Evolutionary conservation across 331 rosid genomes (phyloP).

Genomic region (Ulmus americana): DNA sequence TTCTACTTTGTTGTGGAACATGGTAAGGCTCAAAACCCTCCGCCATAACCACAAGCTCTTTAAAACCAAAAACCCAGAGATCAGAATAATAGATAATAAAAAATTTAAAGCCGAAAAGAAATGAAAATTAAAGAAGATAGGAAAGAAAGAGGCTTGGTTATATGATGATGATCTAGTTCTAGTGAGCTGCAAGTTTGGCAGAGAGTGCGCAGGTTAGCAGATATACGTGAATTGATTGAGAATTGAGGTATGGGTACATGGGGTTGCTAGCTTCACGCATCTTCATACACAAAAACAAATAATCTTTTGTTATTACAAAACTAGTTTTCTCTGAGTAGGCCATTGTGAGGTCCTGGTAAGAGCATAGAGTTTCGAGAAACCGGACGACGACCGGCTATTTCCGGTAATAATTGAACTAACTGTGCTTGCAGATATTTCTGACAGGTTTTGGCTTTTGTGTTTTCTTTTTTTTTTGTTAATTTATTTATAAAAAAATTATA

Average conservation of each 20-base stretch:
- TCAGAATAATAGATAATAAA: neutral
- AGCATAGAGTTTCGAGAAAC: slow-evolving; percentile 57
- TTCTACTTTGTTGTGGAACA: slow-evolving; percentile 81
- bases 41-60: slow-evolving; percentile 38
- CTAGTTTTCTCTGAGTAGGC: neutral
- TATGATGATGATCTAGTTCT: slow-evolving; percentile 9
- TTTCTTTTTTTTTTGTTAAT: slow-evolving; percentile 1
- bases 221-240: slow-evolving; percentile 11
- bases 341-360: slow-evolving; percentile 1
- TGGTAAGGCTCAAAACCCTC: slow-evolving; percentile 63
- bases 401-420: slow-evolving; percentile 57
- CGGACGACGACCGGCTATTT: slow-evolving; percentile 52
- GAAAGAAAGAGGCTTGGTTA: neutral
- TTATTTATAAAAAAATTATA: neutral
- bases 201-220: neutral
- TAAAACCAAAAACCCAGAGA: neutral
- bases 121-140: neutral
- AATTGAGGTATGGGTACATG: neutral
- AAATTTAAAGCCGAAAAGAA: neutral
- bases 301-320: slow-evolving; percentile 8
- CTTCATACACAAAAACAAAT: slow-evolving; percentile 19
- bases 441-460: slow-evolving; percentile 42
- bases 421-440: slow-evolving; percentile 56
- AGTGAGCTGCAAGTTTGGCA: neutral
- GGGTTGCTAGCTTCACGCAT: slow-evolving; percentile 1